phyloP scores from a whole-genome alignment of 352 stramenopile species.

The Globisporangium spinosum region DNA sequence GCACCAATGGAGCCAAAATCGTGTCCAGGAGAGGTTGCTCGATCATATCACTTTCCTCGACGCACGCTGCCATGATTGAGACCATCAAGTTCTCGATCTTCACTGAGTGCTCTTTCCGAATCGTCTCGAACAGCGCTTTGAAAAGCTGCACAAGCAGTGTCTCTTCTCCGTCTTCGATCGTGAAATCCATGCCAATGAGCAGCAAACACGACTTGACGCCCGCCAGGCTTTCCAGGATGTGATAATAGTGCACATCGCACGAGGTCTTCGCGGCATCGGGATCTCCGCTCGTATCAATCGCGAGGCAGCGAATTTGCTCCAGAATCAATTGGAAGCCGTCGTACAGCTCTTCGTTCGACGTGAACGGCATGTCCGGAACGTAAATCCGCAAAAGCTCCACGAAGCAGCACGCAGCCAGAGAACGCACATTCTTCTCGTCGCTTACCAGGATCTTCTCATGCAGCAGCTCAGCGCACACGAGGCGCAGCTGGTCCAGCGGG shows the following conservation, averaged over 20 bases:
- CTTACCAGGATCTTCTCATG: conserved; percentile 47
- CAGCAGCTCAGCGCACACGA: conserved; percentile 57
- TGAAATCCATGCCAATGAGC: conserved; percentile 52
- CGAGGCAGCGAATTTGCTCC: conserved; percentile 45
- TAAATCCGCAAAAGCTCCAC: conserved; percentile 69
- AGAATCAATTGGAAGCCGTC: conserved; percentile 69
- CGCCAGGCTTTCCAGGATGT: conserved; percentile 72
- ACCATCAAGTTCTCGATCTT: conserved; percentile 81
- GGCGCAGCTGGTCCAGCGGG: conserved; percentile 29
- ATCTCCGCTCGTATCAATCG: conserved; percentile 14
- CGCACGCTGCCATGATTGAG: conserved; percentile 59
- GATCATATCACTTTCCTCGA: conserved; percentile 68
- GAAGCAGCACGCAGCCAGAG: conserved; percentile 66
- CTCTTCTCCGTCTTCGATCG: conserved; percentile 32
- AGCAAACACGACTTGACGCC: conserved; percentile 54
- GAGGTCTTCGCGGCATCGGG: conserved; percentile 21
- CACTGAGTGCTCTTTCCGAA: conserved; percentile 51
- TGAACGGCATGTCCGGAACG: conserved; percentile 62
- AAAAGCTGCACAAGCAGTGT: conserved; percentile 74
- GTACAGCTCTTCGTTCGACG: conserved; percentile 63
- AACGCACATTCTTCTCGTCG: conserved; percentile 45
- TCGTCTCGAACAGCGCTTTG: conserved; percentile 56
- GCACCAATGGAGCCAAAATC: conserved; percentile 56
- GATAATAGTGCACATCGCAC: conserved; percentile 35
- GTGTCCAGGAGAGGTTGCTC: conserved; percentile 65